phyloP scores from a whole-genome alignment of 768 basidiomycete genomes.

The Tubosaeta sp. region DNA sequence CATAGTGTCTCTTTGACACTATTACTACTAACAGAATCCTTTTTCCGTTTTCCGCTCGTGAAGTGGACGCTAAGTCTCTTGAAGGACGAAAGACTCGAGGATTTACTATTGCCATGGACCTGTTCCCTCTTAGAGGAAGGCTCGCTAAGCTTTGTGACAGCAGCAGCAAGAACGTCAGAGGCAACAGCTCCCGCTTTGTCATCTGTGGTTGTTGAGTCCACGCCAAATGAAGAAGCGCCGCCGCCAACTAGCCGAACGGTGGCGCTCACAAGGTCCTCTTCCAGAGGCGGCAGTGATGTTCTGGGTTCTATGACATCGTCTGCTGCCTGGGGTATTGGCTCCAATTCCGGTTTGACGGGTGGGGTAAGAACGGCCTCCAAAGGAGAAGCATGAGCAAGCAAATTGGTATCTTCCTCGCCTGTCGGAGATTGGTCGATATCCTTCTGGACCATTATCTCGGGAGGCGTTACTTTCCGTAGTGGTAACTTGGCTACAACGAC shows the following conservation, averaged over 20 bases:
- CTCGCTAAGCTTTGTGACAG: conserved; percentile 31
- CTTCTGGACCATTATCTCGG: conserved; percentile 9
- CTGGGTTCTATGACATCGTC: conserved; percentile 10
- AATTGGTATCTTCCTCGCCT: conserved; percentile 39
- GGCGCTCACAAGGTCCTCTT: conserved; percentile 32
- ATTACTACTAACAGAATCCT: conserved; percentile 45
- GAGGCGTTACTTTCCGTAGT: conserved; percentile 8
- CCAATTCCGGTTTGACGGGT: conserved; percentile 7
- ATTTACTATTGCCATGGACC: conserved; percentile 50
- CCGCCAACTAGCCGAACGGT: conserved; percentile 57
- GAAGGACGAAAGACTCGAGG: conserved; percentile 48
- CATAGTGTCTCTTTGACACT: conserved; percentile 40
- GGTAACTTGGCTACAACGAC: conserved; percentile 13
- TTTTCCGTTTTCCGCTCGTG: conserved; percentile 45
- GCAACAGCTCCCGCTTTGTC: conserved; percentile 31
- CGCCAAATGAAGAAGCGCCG: conserved; percentile 33
- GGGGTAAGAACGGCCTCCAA: conserved; percentile 31
- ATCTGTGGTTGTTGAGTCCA: conserved; percentile 29
- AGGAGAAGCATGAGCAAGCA: conserved; percentile 45
- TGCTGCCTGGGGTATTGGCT: not conserved
- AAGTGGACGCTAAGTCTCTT: conserved; percentile 49
- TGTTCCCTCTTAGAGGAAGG: conserved; percentile 27
- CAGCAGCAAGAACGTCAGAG: conserved; percentile 36
- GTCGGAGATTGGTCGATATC: conserved; percentile 19
- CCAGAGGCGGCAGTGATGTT: conserved; percentile 2